These are phyloP conservation scores for Clavaria fumosa DNA, from an alignment of 768 basidiomycete species.

Conservation along the genomic window DNA sequence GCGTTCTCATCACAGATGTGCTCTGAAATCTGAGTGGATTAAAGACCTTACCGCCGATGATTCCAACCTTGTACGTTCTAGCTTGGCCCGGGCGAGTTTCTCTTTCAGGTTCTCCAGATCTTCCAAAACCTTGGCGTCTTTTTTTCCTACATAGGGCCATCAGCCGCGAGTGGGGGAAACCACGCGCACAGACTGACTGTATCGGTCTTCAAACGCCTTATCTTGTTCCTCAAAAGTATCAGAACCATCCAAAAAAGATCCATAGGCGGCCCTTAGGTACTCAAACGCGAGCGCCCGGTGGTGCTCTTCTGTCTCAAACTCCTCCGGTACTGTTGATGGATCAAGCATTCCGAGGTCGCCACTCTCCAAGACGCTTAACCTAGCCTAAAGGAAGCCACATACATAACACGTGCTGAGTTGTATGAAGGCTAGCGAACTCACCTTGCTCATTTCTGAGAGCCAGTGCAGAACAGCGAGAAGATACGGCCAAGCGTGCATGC, in stretches of 20 bases:
- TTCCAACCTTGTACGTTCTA: conserved; percentile 41
- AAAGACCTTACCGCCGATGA: conserved; percentile 36
- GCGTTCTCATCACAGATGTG: neutral
- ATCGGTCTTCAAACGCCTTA: conserved; percentile 55
- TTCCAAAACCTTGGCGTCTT: conserved; percentile 49
- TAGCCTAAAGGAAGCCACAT: conserved; percentile 9
- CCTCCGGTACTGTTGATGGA: conserved; percentile 44
- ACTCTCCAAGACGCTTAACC: conserved; percentile 35
- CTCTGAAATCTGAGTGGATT: too few species aligned
- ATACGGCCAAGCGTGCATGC: conserved; percentile 84
- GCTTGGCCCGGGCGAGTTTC: conserved; percentile 28
- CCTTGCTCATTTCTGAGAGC: conserved; percentile 78
- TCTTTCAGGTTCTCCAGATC: conserved; percentile 47
- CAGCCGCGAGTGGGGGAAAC: neutral
- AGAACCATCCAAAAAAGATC: conserved; percentile 46
- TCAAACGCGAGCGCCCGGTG: conserved; percentile 68
- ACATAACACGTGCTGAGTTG: neutral
- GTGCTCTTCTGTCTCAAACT: conserved; percentile 60
- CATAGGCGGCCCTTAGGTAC: conserved; percentile 54
- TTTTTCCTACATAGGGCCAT: conserved; percentile 32
- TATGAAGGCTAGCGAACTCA: conserved; percentile 20
- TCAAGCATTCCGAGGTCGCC: conserved; percentile 56
- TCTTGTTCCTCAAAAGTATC: conserved; percentile 62
- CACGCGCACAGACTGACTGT: conserved; percentile 40
- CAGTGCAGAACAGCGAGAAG: conserved; percentile 84